Conservation (phyloP, 768 basidiomycete genomes). For the Boletus sp. region DNA sequence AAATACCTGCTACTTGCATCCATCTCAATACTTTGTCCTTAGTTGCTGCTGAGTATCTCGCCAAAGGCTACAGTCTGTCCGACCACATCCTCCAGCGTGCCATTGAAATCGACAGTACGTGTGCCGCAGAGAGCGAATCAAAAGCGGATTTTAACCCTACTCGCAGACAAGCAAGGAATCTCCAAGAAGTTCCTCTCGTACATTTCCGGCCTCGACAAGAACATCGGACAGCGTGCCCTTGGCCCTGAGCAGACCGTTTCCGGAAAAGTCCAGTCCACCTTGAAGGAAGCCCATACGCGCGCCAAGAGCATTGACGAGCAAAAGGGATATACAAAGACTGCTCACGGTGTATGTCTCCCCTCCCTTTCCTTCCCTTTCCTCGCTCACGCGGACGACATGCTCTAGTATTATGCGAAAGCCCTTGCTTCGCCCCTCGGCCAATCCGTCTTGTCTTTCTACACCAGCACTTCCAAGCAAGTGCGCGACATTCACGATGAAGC, state of each 20-base stretch:
- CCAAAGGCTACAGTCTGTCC: conserved; percentile 80
- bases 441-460: conserved; percentile 82
- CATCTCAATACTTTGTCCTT: conserved; percentile 7
- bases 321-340: conserved; percentile 69
- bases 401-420: conserved; percentile 76
- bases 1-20: not conserved
- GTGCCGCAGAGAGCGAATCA: not conserved
- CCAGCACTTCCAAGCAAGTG: conserved; percentile 83
- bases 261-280: conserved; percentile 62
- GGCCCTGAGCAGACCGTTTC: conserved; percentile 84
- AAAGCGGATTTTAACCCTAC: not conserved
- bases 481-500: conserved; percentile 94
- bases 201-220: conserved; percentile 68
- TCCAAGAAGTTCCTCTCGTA: conserved; percentile 81
- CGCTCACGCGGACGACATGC: not conserved
- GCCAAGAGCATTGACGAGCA: conserved; percentile 79
- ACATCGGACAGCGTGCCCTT: conserved; percentile 65
- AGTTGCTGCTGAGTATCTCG: conserved; percentile 94
- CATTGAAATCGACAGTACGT: conserved; percentile 73
- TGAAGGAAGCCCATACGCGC: conserved; percentile 64
- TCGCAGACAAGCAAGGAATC: conserved; percentile 78
- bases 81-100: conserved; percentile 77
- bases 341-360: conserved; percentile 54
- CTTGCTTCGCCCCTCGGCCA: conserved; percentile 74
- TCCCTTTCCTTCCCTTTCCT: not conserved